Conservation (phyloP, 768 basidiomycete species). For the Cystoderma amianthinum region DNA sequence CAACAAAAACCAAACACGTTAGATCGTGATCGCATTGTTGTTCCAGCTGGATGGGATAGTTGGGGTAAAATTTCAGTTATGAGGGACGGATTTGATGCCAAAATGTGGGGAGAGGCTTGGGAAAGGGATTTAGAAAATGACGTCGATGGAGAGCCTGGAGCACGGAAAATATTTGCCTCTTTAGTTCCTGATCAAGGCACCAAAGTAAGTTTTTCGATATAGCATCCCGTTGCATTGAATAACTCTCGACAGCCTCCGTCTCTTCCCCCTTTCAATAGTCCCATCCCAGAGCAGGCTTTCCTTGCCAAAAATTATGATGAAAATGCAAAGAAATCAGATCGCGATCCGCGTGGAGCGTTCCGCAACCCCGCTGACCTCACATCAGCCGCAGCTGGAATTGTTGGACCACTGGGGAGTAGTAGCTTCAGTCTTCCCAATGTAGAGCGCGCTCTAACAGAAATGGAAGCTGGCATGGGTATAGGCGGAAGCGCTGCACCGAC, state of each 20-base stretch:
- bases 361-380: slow-evolving; percentile 63
- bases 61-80: slow-evolving; percentile 94
- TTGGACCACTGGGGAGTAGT: slow-evolving; percentile 88
- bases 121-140: slow-evolving; percentile 58
- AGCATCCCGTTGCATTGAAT: background rate
- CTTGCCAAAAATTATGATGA: slow-evolving; percentile 88
- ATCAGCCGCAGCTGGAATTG: slow-evolving; percentile 64
- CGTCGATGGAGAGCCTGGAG: slow-evolving; percentile 46
- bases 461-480: slow-evolving; percentile 56
- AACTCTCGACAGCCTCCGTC: slow-evolving; percentile 41
- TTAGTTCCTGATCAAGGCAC: slow-evolving; percentile 73
- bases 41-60: slow-evolving; percentile 96
- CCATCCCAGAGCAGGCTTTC: slow-evolving; percentile 86
- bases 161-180: slow-evolving; percentile 58
- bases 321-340: slow-evolving; percentile 82
- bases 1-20: slow-evolving; percentile 82
- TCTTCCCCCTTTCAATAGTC: slow-evolving; percentile 71
- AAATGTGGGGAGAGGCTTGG: slow-evolving; percentile 74
- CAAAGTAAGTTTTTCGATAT: slow-evolving; percentile 42
- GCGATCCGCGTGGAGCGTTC: slow-evolving; percentile 87
- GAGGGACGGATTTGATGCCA: slow-evolving; percentile 87
- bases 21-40: slow-evolving; percentile 86
- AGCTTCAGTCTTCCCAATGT: slow-evolving; percentile 84
- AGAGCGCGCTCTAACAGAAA: slow-evolving; percentile 80
- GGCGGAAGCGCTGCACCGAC: slow-evolving; percentile 16